Conservation (phyloP, 2,329 filamentous ascomycete genomes). For the Fusarium coicis region DNA sequence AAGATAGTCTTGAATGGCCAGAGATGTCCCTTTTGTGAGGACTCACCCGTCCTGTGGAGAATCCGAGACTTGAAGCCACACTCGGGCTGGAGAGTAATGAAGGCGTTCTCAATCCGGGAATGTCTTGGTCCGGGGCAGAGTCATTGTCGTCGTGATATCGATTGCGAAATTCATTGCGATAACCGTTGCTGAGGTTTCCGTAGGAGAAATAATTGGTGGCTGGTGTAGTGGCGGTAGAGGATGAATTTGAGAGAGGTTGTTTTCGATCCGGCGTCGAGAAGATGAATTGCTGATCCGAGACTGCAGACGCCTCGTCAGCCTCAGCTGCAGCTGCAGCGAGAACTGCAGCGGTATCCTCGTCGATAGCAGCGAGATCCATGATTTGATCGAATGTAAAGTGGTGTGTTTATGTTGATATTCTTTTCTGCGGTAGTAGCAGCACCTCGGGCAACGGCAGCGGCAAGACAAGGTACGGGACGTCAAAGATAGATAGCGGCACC, state of each 20-base stretch:
- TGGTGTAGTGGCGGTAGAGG: conserved; percentile 36
- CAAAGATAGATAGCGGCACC: conserved; percentile 26
- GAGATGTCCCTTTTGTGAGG: conserved; percentile 47
- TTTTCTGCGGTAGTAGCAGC: neutral
- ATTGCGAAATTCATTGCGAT: conserved; percentile 40
- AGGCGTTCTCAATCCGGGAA: conserved; percentile 42
- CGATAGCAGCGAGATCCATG: conserved; percentile 43
- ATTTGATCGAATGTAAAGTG: neutral
- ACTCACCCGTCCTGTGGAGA: conserved; percentile 47
- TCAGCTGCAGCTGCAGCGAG: conserved; percentile 41
- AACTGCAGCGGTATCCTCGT: conserved; percentile 44
- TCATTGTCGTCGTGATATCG: conserved; percentile 43
- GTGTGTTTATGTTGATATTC: conserved; percentile 8
- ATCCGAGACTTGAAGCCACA: conserved; percentile 48
- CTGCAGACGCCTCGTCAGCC: conserved; percentile 32
- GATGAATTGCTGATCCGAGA: conserved; percentile 38
- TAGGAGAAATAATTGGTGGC: conserved; percentile 42
- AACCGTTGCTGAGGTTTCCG: conserved; percentile 23
- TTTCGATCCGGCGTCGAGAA: conserved; percentile 44
- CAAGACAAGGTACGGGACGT: conserved; percentile 12
- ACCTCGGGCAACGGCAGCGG: conserved; percentile 19
- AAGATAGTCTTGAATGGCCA: conserved; percentile 36
- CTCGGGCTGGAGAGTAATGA: conserved; percentile 49
- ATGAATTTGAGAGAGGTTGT: conserved; percentile 29
- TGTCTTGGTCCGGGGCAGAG: conserved; percentile 31